Base-by-base conservation (phyloP, 305 asterid genomes). In the Fraxinus sp. region DNA sequence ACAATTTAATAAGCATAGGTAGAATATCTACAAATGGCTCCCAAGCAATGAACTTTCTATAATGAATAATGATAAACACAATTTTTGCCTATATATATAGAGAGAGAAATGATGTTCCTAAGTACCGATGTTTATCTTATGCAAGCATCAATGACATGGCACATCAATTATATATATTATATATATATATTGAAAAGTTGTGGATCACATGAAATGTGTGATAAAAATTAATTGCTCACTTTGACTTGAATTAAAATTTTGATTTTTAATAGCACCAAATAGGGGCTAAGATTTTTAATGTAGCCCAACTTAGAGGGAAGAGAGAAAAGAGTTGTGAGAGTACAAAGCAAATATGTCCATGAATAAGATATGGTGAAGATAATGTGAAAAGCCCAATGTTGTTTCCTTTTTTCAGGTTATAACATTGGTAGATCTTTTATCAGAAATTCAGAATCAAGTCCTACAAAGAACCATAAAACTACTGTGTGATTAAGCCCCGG, bases 11-110 rank as follows among this genome's bases (percentile, higher is more conserved):
- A 28, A 59, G 71, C 64, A 36, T 14, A 44, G 79, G 14, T 10
- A 16, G 39, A 83, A 75, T 4, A 74, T 66, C 79, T 52, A 36
- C 62, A 57, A 78, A 80, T 70, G 76, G 76, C 30, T 26, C 4
- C 37, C 76, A 26, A 8, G 73, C 35, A 26, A 24, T n/a, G 26
- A 26, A 64, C 16, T 64, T 64, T 64, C 16, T 8, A 24, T 41
- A 79, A 79, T 46, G 57, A 46, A 46, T 46, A 46, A 46, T 46
- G 37, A 52, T 73, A 18, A 28, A 73, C 33, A 28, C 10, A 59
- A 20, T 20, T 20, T 59, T 59, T 46, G 26, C 70, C 70, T 59
- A 46, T 46, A 46, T 46, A 46, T 3, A 13, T 13, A 46, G 57
- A 46, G 18, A 44, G 16, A 44, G n/a, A 44, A 11, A 44, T 44